Evolutionary conservation across 169 alveolate species (phyloP), one percentile per base, ranked within the genome.

Genomic region (Plasmodium coatneyi): DNA sequence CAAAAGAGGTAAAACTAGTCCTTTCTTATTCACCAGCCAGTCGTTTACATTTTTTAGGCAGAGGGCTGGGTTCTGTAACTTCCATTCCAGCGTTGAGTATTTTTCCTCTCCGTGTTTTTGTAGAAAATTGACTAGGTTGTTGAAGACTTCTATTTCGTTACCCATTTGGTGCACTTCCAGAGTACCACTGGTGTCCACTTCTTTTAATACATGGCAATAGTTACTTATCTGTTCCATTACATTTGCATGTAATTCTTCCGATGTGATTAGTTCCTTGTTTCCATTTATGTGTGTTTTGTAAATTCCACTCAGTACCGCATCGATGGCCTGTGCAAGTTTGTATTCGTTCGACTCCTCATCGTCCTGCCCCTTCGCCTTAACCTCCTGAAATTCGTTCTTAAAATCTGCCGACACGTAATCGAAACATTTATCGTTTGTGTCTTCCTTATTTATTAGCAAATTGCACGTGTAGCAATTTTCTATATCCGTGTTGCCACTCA

Each of bases 401-500:
- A 82, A 19, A n/a, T 16, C 30, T 14, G 43, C 10, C 30, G 89
- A 52, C 16, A 28, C 72, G 46, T 80, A 80, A 32, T 49, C 60
- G 36, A 49, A 80, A 10, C 74, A 80, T 7, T 49, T 46, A 36
- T 80, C 89, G 49, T 5, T 28, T 19, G 36, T n/a, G n/a, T 56
- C 12, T 4, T 56, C 25, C 0, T 56, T 56, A 56, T 83, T 6
- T 6, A 71, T 70, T 22, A 83, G 46, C 52, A 83, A 71, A 22
- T 30, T 83, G 72, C 92, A 83, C 5, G 80, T 70, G 52, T 70
- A 83, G 9, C 92, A 83, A 25, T 12, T 36, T 12, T 71, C 92
- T 0, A 83, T 83, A 32, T 83, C 92, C 9, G 92, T 83, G 60
- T 70, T 34, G n/a, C 92, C 92, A 71, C 72, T 70, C 41, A 83